These are phyloP conservation scores for Aegilops sharonensis DNA, from an alignment of 176 grass and related monocot species.

Conservation along the genomic window DNA sequence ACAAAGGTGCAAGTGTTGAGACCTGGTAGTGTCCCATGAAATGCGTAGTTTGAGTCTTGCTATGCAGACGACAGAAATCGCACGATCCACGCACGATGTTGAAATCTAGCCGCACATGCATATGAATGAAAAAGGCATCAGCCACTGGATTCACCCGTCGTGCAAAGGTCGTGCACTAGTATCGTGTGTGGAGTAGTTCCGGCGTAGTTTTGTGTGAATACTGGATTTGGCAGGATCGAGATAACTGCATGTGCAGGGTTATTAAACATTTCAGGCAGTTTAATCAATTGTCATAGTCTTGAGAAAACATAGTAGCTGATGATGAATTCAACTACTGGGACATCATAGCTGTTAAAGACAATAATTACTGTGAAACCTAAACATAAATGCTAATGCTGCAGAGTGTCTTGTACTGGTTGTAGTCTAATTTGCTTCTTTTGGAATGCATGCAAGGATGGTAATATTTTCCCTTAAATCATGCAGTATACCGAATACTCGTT, in stretches of 20 bases:
- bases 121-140: too few relatives aligned
- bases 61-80: too few relatives aligned
- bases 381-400: background rate
- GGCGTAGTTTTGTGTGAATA: background rate
- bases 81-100: too few relatives aligned
- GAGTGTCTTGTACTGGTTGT: background rate
- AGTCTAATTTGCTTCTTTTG: background rate
- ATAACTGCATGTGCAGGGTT: background rate
- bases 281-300: background rate
- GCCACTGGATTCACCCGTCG: too few relatives aligned
- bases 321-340: background rate
- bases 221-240: background rate
- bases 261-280: background rate
- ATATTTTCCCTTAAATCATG: background rate
- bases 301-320: background rate
- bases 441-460: background rate
- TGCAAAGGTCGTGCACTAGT: too few relatives aligned
- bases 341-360: background rate
- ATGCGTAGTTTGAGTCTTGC: background rate
- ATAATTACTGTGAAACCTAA: background rate
- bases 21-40: background rate
- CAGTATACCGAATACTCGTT: background rate
- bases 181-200: too few relatives aligned
- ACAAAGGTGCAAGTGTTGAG: background rate
- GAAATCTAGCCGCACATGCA: too few relatives aligned